Percentiles rank a stretch among this genome's conserved stretches.
Conservation (phyloP, 208 protist genomes). For the Endotrypanum monterogeii region DNA sequence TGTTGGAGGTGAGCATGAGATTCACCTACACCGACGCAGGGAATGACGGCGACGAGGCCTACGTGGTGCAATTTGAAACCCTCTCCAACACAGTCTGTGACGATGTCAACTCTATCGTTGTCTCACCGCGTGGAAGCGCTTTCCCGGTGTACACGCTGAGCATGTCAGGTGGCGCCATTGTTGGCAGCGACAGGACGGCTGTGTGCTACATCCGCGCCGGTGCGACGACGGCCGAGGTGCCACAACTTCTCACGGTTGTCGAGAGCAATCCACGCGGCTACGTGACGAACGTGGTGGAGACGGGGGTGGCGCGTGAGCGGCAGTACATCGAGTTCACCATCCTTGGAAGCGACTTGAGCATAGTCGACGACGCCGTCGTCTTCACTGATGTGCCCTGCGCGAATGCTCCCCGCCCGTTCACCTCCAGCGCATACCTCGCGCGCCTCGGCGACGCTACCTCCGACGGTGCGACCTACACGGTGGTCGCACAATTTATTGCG, state of each 20-base stretch:
- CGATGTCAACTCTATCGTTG: conserved; percentile 38
- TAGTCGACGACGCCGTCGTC: conserved; percentile 47
- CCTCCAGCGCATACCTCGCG: conserved; percentile 40
- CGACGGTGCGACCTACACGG: conserved; percentile 37
- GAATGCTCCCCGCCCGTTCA: conserved; percentile 25
- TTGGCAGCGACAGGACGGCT: conserved; percentile 41
- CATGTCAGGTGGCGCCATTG: conserved; percentile 40
- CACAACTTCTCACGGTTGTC: conserved; percentile 60
- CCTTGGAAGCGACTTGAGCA: conserved; percentile 48
- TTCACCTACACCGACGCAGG: conserved; percentile 45
- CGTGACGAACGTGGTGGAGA: conserved; percentile 42
- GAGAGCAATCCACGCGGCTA: conserved; percentile 74
- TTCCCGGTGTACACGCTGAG: conserved; percentile 65
- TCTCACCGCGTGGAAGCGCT: conserved; percentile 32
- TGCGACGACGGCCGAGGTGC: conserved; percentile 86
- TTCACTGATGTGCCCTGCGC: conserved; percentile 74
- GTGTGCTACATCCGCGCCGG: conserved; percentile 75
- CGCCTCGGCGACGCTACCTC: conserved; percentile 40
- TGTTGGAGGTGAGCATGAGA: conserved; percentile 52
- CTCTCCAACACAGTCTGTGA: conserved; percentile 78
- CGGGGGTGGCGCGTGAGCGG: conserved; percentile 36
- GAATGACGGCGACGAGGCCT: conserved; percentile 62
- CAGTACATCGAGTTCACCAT: conserved; percentile 82
- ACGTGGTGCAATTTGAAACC: conserved; percentile 64
- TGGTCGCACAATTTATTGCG: conserved; percentile 75